Evolutionary conservation across 2,329 filamentous ascomycete genomes (phyloP).

Genomic region (Periconia sp.): DNA sequence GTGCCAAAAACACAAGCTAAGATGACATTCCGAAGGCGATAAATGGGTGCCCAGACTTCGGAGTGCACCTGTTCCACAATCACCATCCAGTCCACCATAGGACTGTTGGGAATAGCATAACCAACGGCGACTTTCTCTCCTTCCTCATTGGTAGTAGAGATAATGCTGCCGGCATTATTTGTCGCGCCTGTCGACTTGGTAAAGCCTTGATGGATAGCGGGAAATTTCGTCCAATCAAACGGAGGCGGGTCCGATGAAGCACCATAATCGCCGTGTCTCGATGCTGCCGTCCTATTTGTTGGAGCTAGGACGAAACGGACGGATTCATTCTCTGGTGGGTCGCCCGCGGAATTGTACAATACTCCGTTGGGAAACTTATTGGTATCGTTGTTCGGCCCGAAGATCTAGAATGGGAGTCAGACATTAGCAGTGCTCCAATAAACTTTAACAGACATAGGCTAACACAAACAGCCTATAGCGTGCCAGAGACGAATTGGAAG

Average conservation of each 20-base stretch:
- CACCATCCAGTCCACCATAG: slow-evolving; percentile 80
- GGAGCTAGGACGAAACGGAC: slow-evolving; percentile 44
- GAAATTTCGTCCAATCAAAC: slow-evolving; percentile 68
- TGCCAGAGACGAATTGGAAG: too few relatives aligned
- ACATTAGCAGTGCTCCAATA: not conserved
- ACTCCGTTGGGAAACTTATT: slow-evolving; percentile 59
- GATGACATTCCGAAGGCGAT: slow-evolving; percentile 77
- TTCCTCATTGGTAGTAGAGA: slow-evolving; percentile 77
- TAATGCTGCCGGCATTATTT: slow-evolving; percentile 72
- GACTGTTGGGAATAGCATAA: slow-evolving; percentile 71
- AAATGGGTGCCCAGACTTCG: slow-evolving; percentile 80
- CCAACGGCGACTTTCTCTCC: slow-evolving; percentile 76
- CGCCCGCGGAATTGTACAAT: slow-evolving; percentile 25
- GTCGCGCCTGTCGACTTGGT: slow-evolving; percentile 51
- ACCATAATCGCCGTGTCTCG: slow-evolving; percentile 36
- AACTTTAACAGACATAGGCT: not conserved
- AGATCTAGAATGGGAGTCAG: slow-evolving; percentile 44
- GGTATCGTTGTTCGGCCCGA: slow-evolving; percentile 70
- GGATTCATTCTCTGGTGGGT: slow-evolving; percentile 27
- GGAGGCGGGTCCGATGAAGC: slow-evolving; percentile 27
- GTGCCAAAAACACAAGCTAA: slow-evolving; percentile 87
- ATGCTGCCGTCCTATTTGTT: slow-evolving; percentile 25
- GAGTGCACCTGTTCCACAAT: slow-evolving; percentile 75
- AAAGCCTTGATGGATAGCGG: slow-evolving; percentile 67
- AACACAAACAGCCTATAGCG: not conserved